A percentile compares a stretch with the other conserved stretches of the same genome.
Conservation (phyloP, 345 rosid genomes). For the Isatis tinctoria region DNA sequence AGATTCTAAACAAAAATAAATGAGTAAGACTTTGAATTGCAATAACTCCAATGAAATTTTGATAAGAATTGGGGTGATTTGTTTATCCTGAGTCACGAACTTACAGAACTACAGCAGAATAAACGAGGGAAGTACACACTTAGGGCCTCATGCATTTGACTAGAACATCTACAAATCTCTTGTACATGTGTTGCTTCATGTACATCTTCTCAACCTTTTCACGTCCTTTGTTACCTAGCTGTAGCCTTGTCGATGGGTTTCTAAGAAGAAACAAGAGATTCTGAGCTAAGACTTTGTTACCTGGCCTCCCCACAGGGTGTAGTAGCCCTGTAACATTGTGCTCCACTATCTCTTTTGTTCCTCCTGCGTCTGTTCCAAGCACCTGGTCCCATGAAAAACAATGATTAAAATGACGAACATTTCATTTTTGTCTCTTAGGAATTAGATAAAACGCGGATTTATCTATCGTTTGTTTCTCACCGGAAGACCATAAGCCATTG, state of each 20-base stretch:
- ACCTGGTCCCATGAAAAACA: conserved; percentile 17
- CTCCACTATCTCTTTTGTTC: conserved; percentile 81
- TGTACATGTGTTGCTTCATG: conserved; percentile 90
- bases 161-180: conserved; percentile 71
- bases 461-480: conserved; percentile 36
- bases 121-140: conserved; percentile 3
- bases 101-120: neutral
- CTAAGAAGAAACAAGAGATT: conserved; percentile 53
- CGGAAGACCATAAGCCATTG: conserved; percentile 98
- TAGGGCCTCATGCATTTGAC: conserved; percentile 71
- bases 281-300: conserved; percentile 53
- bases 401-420: neutral
- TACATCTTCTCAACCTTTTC: conserved; percentile 60
- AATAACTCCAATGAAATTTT: conserved; percentile 9
- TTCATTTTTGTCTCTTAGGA: neutral
- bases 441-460: neutral
- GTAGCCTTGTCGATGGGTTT: conserved; percentile 56
- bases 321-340: conserved; percentile 84
- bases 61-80: conserved; percentile 3
- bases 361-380: conserved; percentile 93
- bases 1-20: neutral
- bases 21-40: neutral
- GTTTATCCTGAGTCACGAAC: neutral
- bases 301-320: conserved; percentile 70
- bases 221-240: conserved; percentile 72